A percentile compares a stretch with the other conserved stretches of the same genome.
Evolutionary conservation across 225 moss, liverwort and hornwort genomes (phyloP).

Genomic region (Bryum argenteum): DNA sequence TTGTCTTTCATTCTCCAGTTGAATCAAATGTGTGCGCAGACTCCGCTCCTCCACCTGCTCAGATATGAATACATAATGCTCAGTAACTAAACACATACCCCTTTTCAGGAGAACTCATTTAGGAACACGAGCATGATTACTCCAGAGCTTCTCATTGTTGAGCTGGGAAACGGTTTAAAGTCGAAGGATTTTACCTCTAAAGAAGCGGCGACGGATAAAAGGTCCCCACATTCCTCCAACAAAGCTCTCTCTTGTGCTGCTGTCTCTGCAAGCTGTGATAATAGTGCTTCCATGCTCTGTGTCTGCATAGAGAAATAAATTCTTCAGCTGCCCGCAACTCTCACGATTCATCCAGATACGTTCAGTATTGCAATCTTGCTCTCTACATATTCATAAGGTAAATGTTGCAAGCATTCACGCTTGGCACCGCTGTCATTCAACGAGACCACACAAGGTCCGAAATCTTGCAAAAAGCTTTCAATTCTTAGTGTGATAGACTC

Average conservation of each 20-base stretch:
- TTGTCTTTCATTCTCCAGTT: constrained; percentile 82
- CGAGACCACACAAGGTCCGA: background rate
- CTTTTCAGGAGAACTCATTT: too few species aligned
- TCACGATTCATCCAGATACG: background rate
- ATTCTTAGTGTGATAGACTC: background rate
- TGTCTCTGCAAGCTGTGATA: constrained; percentile 90
- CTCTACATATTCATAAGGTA: background rate
- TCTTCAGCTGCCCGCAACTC: background rate
- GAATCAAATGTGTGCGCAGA: constrained; percentile 85
- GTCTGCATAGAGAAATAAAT: constrained; percentile 52
- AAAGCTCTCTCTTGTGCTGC: constrained; percentile 89
- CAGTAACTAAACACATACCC: too few species aligned
- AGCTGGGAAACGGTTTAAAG: background rate
- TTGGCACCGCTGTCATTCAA: background rate
- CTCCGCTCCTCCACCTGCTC: constrained; percentile 96
- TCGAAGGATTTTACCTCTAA: constrained; percentile 66
- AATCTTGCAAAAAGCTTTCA: background rate
- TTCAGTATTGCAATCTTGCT: background rate
- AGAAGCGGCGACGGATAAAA: constrained; percentile 75
- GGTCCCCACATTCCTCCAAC: constrained; percentile 88
- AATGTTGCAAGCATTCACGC: background rate
- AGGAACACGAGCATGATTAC: too few species aligned
- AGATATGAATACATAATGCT: background rate
- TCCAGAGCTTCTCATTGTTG: background rate
- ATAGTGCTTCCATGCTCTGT: constrained; percentile 77